Percentiles rank a stretch among this genome's conserved stretches.
Evolutionary conservation across 1,284 basidiomycete species (phyloP).

Genomic region (Malassezia slooffiae): DNA sequence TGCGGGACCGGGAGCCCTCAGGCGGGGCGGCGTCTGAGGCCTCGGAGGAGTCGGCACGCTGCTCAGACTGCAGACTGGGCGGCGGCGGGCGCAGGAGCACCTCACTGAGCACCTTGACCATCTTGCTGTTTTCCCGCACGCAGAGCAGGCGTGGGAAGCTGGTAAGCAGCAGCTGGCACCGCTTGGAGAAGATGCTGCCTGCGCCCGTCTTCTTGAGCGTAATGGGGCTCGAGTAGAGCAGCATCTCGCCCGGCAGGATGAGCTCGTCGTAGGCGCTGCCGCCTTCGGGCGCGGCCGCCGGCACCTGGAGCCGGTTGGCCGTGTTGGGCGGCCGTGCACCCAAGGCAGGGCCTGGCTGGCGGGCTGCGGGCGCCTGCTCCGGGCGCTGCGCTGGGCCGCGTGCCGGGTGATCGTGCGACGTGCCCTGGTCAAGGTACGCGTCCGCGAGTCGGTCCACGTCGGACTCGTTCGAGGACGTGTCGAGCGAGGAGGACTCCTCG

Average conservation of each 20-base stretch:
- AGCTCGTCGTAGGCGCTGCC: constrained; percentile 6
- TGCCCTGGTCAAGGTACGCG: no score
- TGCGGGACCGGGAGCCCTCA: constrained; percentile 13
- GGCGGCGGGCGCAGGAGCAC: constrained; percentile 45
- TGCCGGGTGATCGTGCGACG: no score
- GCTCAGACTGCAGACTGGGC: constrained; percentile 23
- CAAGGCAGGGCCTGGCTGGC: background rate
- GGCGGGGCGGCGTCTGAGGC: constrained; percentile 29
- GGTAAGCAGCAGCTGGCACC: constrained; percentile 51
- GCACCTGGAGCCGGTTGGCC: background rate
- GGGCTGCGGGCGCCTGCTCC: no score
- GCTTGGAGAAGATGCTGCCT: constrained; percentile 46
- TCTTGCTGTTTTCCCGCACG: constrained; percentile 48
- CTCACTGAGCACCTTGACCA: constrained; percentile 49
- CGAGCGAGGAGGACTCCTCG: no score
- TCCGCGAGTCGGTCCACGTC: no score
- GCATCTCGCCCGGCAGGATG: constrained; percentile 31
- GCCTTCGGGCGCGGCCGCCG: background rate
- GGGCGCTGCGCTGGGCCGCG: no score
- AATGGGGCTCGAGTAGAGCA: constrained; percentile 34
- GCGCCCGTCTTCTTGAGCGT: constrained; percentile 32
- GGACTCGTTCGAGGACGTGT: no score
- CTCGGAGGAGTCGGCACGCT: constrained; percentile 27
- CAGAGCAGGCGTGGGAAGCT: constrained; percentile 52
- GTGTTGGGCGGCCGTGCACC: background rate